Percentiles rank a stretch among this genome's conserved stretches.
phyloP scores from a whole-genome alignment of 139 green algal genomes.

The Chlamydomonas urium region DNA sequence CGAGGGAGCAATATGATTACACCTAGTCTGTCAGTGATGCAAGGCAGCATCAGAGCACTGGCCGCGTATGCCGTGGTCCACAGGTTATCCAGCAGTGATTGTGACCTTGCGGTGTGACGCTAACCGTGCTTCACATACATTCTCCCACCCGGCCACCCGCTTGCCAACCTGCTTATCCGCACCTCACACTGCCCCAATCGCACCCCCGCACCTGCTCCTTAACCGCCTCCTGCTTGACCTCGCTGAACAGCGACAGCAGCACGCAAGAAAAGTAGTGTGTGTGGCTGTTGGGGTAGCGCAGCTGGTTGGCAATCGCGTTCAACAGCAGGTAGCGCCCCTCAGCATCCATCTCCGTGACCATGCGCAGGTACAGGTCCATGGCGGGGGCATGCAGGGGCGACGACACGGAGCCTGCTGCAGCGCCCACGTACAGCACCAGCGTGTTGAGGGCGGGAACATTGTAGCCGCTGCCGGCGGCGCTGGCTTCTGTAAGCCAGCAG shows the following conservation, averaged over 20 bases:
- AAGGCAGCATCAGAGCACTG: too few species aligned
- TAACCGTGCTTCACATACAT: too few species aligned
- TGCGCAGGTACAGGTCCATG: slow-evolving; percentile 42
- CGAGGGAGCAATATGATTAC: too few species aligned
- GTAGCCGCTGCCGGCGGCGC: slow-evolving; percentile 53
- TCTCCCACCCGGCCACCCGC: too few species aligned
- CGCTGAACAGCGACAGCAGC: slow-evolving; percentile 89
- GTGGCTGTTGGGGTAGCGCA: slow-evolving; percentile 97
- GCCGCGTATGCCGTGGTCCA: too few species aligned
- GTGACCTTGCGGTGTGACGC: too few species aligned
- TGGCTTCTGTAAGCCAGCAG: not conserved
- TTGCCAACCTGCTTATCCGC: too few species aligned
- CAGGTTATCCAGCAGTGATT: too few species aligned
- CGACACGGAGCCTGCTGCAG: slow-evolving; percentile 28
- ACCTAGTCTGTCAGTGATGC: too few species aligned
- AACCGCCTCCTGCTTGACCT: slow-evolving; percentile 49
- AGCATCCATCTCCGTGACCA: slow-evolving; percentile 72
- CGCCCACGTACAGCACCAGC: slow-evolving; percentile 90
- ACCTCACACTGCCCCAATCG: too few species aligned
- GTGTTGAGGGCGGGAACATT: slow-evolving; percentile 83
- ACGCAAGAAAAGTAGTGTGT: slow-evolving; percentile 98
- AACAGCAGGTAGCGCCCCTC: slow-evolving; percentile 94
- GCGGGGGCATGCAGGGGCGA: slow-evolving; percentile 11
- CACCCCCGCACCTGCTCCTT: slow-evolving; percentile 36
- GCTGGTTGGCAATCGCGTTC: slow-evolving; percentile 97